Percentiles rank a stretch among this genome's conserved stretches.
Evolutionary conservation across 1,139 yeast genomes (phyloP).

Genomic region (Debaryomyces fabryi): DNA sequence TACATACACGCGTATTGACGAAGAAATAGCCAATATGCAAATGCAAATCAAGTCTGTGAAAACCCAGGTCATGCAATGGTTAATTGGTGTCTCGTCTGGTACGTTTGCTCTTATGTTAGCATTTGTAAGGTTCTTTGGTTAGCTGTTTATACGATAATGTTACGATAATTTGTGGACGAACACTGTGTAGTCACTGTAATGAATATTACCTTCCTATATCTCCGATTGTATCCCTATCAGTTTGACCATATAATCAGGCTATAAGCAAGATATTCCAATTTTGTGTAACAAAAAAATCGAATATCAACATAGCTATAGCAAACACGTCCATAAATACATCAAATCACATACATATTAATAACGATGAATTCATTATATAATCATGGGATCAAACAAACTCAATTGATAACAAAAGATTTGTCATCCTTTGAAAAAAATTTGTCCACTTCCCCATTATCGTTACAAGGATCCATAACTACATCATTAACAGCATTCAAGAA

Average conservation of each 20-base stretch:
- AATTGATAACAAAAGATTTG: slow-evolving; percentile 68
- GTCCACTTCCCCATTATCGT: slow-evolving; percentile 68
- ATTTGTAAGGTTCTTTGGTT: slow-evolving; percentile 81
- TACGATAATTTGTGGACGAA: not conserved
- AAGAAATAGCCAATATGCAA: slow-evolving; percentile 91
- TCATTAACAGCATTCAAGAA: slow-evolving; percentile 74
- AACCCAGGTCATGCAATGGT: slow-evolving; percentile 97
- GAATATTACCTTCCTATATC: not conserved
- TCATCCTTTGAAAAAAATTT: slow-evolving; percentile 67
- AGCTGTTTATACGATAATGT: slow-evolving; percentile 13
- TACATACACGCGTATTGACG: slow-evolving; percentile 92
- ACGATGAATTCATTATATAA: slow-evolving; percentile 77
- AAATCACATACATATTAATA: not conserved
- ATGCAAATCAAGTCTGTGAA: slow-evolving; percentile 93
- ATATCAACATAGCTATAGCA: not conserved
- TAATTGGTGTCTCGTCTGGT: slow-evolving; percentile 98
- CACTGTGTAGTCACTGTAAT: no score
- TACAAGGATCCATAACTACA: slow-evolving; percentile 84
- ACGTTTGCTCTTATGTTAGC: slow-evolving; percentile 92
- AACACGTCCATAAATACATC: not conserved
- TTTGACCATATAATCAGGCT: not conserved
- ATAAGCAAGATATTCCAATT: not conserved
- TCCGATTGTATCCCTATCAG: not conserved
- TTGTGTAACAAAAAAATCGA: slow-evolving; percentile 1
- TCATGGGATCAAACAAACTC: slow-evolving; percentile 87